A percentile compares a stretch with the other conserved stretches of the same genome.
These are phyloP conservation scores for Cyberlindnera maritima DNA, from an alignment of 805 yeast genomes.

Conservation along the genomic window DNA sequence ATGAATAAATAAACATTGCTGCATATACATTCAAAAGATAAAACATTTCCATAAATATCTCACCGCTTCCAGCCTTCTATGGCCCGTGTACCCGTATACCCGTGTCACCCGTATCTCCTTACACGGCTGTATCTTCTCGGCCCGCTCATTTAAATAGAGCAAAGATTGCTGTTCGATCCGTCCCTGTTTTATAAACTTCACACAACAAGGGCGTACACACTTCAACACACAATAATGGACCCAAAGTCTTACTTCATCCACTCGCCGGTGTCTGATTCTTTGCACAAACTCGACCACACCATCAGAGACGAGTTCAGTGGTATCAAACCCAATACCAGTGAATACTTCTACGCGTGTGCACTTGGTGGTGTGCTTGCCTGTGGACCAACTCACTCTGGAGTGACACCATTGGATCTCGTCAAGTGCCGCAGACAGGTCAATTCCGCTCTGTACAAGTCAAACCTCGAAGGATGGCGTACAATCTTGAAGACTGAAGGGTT, in stretches of 20 bases:
- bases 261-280: constrained; percentile 6
- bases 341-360: constrained; percentile 56
- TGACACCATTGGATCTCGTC: constrained; percentile 90
- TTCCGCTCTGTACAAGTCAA: constrained; percentile 67
- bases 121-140: too few species aligned
- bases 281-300: constrained; percentile 9
- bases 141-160: too few species aligned
- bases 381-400: constrained; percentile 94
- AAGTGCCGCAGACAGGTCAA: constrained; percentile 92
- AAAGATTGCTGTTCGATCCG: too few species aligned
- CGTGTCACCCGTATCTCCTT: too few species aligned
- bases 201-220: neutral
- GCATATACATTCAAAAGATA: too few species aligned
- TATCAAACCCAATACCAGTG: constrained; percentile 30
- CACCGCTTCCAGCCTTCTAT: too few species aligned
- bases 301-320: constrained; percentile 18
- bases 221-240: neutral
- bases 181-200: neutral
- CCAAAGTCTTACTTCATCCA: constrained; percentile 10
- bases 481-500: constrained; percentile 74
- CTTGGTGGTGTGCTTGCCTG: constrained; percentile 76
- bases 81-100: too few species aligned
- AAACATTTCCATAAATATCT: too few species aligned
- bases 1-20: too few species aligned
- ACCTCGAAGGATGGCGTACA: constrained; percentile 75